Evolutionary conservation across 2,329 filamentous ascomycete genomes (phyloP).

Genomic region (Cladosporium halotolerans): DNA sequence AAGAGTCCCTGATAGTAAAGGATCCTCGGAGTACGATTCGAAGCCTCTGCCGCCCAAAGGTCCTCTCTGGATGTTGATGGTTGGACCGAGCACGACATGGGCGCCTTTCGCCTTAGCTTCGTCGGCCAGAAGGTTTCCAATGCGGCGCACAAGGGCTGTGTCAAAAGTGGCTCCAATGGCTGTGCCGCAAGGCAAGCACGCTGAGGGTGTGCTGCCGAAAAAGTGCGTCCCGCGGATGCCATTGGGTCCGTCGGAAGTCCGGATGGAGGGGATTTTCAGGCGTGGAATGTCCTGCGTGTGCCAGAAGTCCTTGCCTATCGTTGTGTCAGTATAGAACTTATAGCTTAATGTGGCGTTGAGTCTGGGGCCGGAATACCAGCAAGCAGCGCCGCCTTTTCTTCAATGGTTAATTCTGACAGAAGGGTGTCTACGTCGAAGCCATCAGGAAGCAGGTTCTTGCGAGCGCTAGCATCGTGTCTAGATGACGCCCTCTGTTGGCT

Average conservation of each 20-base stretch:
- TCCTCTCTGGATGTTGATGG: slow-evolving; percentile 25
- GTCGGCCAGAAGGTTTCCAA: slow-evolving; percentile 20
- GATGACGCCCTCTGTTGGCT: neutral
- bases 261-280: slow-evolving; percentile 57
- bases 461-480: neutral
- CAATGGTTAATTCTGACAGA: slow-evolving; percentile 23
- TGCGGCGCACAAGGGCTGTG: slow-evolving; percentile 1
- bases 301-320: slow-evolving; percentile 55
- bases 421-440: slow-evolving; percentile 28
- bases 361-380: slow-evolving; percentile 40
- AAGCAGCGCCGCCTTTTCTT: slow-evolving; percentile 27
- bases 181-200: slow-evolving; percentile 67
- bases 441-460: neutral
- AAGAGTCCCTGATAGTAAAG: slow-evolving; percentile 66
- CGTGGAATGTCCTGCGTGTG: slow-evolving; percentile 57
- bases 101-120: slow-evolving; percentile 26
- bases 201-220: slow-evolving; percentile 60
- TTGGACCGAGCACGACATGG: slow-evolving; percentile 24
- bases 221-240: slow-evolving; percentile 62
- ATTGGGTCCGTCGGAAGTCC: slow-evolving; percentile 64
- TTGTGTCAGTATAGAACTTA: too few species aligned
- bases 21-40: slow-evolving; percentile 81
- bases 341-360: slow-evolving; percentile 33
- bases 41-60: slow-evolving; percentile 68
- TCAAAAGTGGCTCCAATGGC: slow-evolving; percentile 10